Percentiles rank a stretch among this genome's conserved stretches.
phyloP scores from a whole-genome alignment of 306 rosid genomes.

The Dryas octopetala region DNA sequence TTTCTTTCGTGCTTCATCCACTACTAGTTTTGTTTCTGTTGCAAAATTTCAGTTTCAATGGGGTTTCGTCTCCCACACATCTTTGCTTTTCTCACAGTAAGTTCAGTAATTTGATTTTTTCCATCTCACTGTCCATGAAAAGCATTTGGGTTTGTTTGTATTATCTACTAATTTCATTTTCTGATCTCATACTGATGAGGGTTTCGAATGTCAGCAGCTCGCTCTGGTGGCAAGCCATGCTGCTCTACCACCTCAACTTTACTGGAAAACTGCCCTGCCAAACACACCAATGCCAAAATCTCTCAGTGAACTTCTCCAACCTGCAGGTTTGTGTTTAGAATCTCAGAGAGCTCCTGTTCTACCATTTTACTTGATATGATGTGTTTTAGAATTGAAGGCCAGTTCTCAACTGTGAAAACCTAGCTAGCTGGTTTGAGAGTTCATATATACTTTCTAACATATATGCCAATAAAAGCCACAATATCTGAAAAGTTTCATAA shows the following conservation, averaged over 20 bases:
- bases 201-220: constrained; percentile 37
- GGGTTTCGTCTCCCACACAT: constrained; percentile 33
- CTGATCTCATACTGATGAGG: background rate
- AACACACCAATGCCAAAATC: constrained; percentile 65
- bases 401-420: too few relatives aligned
- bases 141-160: background rate
- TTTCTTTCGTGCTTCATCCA: constrained; percentile 1
- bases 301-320: constrained; percentile 39
- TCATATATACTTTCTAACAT: background rate
- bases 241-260: constrained; percentile 57
- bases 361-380: too few relatives aligned
- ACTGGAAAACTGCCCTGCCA: constrained; percentile 66
- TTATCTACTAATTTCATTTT: background rate
- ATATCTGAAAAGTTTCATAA: background rate
- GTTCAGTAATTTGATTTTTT: constrained; percentile 5
- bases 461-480: background rate
- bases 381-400: too few relatives aligned
- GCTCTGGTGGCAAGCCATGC: constrained; percentile 49
- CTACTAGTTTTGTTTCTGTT: constrained; percentile 4
- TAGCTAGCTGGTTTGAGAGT: background rate
- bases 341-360: background rate
- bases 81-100: constrained; percentile 49
- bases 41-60: constrained; percentile 32
- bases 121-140: background rate
- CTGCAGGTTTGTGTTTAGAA: constrained; percentile 38